Base-by-base conservation (phyloP, 2,329 filamentous ascomycete genomes). In the Dryadomyces quercus-mongolicae region DNA sequence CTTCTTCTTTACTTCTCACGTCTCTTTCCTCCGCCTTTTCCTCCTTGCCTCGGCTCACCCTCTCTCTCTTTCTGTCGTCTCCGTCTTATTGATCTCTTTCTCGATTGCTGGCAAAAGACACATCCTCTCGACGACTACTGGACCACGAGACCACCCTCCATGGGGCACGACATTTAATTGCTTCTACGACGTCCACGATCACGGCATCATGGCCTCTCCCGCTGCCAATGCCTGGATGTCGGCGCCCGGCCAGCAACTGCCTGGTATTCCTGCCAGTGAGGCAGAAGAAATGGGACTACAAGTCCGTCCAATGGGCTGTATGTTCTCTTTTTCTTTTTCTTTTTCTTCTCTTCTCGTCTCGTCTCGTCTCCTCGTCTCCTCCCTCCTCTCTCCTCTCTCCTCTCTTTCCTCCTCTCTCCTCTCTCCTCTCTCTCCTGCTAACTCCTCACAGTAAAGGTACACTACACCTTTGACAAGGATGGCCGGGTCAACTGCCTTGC, bases 391-490 rank as follows among this genome's bases (percentile, higher is more conserved):
- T 13, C 3, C 44, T 49, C 20, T 20, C 40, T 10, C 9, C 38
- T 42, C 38, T 12, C 38, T 31, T 8, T 31, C 7, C 22, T 40
- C 12, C 34, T 15, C 15, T 20, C 15, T 13, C 3, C 44, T 49
- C 20, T 20, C 40, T 10, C 9, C 38, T 42, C 38, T 12, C 38
- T 31, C 25, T 31, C 38, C 12, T 51, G 40, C 51, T 43, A n/a
- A 56, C 60, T 57, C 45, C 42, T 60, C 45, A n/a, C 68, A 95
- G 91, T 97, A 69, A 97, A 97, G 76, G 86, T 97, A 51, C 84
- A 95, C 57, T 98, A 97, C 71, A 95, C 90, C 36, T 96, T 97
- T 71, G 91, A 97, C 68, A 84, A 85, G 65, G 85, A 92, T 61
- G 85, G 82, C 71, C 90, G 90, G 70, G 85, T 89, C 59, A 91